phyloP scores from a whole-genome alignment of 305 asterid species.

The Fraxinus angustifolia region DNA sequence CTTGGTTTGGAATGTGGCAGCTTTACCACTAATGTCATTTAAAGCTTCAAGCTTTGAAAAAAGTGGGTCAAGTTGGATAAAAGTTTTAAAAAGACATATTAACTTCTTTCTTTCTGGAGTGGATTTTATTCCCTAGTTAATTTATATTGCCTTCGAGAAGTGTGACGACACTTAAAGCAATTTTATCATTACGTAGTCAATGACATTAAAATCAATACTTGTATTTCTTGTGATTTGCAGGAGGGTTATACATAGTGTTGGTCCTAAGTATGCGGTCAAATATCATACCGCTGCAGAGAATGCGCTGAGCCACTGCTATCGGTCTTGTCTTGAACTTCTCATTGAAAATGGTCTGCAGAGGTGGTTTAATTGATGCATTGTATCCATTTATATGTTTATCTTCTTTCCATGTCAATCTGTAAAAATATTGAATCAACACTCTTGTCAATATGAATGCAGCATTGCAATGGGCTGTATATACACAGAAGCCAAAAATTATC shows the following conservation, averaged over 20 bases:
- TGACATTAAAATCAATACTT: not conserved
- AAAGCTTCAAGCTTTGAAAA: not conserved
- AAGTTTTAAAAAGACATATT: not conserved
- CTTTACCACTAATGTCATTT: not conserved
- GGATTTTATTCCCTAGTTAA: not conserved
- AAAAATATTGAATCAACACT: slow-evolving; percentile 17
- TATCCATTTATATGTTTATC: slow-evolving; percentile 22
- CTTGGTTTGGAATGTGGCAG: not conserved
- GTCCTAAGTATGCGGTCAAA: slow-evolving; percentile 92
- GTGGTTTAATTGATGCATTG: slow-evolving; percentile 38
- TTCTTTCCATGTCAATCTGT: slow-evolving; percentile 11
- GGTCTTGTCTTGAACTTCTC: slow-evolving; percentile 89
- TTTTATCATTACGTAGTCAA: not conserved
- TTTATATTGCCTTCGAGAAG: slow-evolving; percentile 8
- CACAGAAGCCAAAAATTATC: slow-evolving; percentile 81
- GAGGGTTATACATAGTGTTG: slow-evolving; percentile 89
- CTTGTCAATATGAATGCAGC: slow-evolving; percentile 47
- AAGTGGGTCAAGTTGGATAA: slow-evolving; percentile 2
- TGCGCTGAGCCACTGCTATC: slow-evolving; percentile 94
- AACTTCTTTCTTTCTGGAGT: not conserved
- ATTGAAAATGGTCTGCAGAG: slow-evolving; percentile 74
- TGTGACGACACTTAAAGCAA: not conserved
- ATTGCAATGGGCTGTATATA: slow-evolving; percentile 83
- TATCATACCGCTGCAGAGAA: slow-evolving; percentile 98
- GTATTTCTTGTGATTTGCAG: slow-evolving; percentile 42